Evolutionary conservation across 495 filamentous ascomycete species (phyloP), one percentile per base, ranked within the genome.

Genomic region (Annulohypoxylon maeteangense): DNA sequence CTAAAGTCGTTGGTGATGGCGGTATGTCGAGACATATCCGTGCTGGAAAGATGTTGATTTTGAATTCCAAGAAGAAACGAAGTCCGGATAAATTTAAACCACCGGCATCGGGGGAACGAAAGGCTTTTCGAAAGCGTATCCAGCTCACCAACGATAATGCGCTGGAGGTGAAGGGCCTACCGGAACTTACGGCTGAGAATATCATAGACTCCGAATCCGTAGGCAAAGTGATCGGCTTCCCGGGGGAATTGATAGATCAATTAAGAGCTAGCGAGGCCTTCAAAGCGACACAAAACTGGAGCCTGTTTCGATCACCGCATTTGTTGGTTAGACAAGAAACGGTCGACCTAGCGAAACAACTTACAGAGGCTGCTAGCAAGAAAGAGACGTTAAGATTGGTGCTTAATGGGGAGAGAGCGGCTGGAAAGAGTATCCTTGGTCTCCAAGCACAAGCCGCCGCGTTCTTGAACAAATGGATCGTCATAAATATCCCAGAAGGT

Each of bases 101-200:
- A 4, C 90, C 92, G 14, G 82, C 81, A 27, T 78, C 86, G 7
- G 95, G 94, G 63, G 93, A 97, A 83, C 89, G 94, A 74, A 97
- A 93, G 79, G 90, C 92, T 22, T 80, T 92, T 71, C 89, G 93
- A 68, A 98, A 96, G 83, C 88, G 92, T 61, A 91, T 99, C 65
- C 89, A 95, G 31, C 87, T 99, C 42, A 95, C 90, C 81, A 99
- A 98, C 81, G 90, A 91, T 74, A 98, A 97, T 82, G 95, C 95
- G 36, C 83, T 97, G 20, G 87, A 88, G 70, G 88, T 97, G 27
- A 76, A 80, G 23, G 90, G 87, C 18, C 81, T 96, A 76, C 74
- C 81, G 68, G 84, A 91, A 18, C 72, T 97, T 45, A 84, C 81
- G 1, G 74, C 81, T 10, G 82, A 88, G 62, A 86, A 81, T 53